Conservation (phyloP, 2,329 filamentous ascomycete genomes). For the Allantophomopsis lycopodina region DNA sequence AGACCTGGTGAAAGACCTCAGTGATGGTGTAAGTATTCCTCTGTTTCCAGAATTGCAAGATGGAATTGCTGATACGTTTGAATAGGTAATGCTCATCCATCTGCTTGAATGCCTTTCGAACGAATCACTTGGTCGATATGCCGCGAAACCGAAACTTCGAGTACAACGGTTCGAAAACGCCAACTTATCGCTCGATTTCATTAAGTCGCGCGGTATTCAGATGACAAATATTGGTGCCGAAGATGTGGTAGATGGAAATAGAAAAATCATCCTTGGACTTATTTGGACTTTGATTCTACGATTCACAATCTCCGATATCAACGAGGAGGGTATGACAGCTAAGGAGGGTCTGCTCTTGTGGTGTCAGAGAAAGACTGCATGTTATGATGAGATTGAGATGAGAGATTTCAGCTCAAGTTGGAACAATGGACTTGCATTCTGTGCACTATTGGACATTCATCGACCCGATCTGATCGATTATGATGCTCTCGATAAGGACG, state of each 20-base stretch:
- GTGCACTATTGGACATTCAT: constrained; percentile 91
- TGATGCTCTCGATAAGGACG: constrained; percentile 82
- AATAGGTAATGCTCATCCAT: constrained; percentile 83
- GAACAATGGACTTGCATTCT: constrained; percentile 96
- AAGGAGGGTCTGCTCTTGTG: constrained; percentile 91
- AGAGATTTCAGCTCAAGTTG: constrained; percentile 90
- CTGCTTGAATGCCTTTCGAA: constrained; percentile 90
- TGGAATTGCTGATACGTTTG: constrained; percentile 1
- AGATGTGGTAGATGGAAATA: constrained; percentile 94
- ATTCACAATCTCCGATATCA: constrained; percentile 98
- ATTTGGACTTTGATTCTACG: constrained; percentile 98
- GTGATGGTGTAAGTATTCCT: constrained; percentile 65
- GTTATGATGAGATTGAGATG: constrained; percentile 94
- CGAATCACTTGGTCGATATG: constrained; percentile 93
- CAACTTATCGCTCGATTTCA: constrained; percentile 87
- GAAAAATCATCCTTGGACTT: constrained; percentile 91
- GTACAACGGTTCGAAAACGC: constrained; percentile 98
- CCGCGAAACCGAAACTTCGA: constrained; percentile 86
- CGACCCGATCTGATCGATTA: constrained; percentile 95
- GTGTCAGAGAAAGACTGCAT: constrained; percentile 98
- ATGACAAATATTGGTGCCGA: constrained; percentile 98
- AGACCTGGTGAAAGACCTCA: constrained; percentile 79
- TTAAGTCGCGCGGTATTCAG: constrained; percentile 81
- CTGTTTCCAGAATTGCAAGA: not conserved
- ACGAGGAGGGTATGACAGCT: constrained; percentile 91